Evolutionary conservation across 768 basidiomycete genomes (phyloP), one percentile per base, ranked within the genome.

Genomic region (Hericium rajendrae): DNA sequence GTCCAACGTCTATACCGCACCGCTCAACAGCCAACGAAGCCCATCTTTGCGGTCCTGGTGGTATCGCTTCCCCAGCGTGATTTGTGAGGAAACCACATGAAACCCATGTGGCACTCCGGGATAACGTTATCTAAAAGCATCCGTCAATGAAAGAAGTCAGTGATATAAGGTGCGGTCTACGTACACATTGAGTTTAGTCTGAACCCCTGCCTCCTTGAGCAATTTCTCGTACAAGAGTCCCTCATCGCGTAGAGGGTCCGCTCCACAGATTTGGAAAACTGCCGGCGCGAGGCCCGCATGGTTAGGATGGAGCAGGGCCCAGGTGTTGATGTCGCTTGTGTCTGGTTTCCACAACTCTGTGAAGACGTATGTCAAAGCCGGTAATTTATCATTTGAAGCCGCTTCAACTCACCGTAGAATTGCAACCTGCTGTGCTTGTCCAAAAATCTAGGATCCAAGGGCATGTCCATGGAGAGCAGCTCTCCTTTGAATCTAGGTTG

Each of bases 61-160:
- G n/a, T 26, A 56, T 43, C 49, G 55, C 24, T 40, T 28, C 11
- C 40, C 38, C 12, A 24, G 37, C 32, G 56, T 56, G n/a, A 56
- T 32, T 11, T 56, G 24, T 9, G 54, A 48, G 40, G 41, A 32
- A 8, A 12, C n/a, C 28, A 26, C 24, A 3, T 52, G 20, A 20
- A 59, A 59, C 5, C 32, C 48, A 41, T 59, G 58, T 26, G 58
- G 28, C 28, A 32, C 28, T 32, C 28, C 28, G 8, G 28, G 28
- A 32, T 32, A 32, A 32, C 28, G n/a, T n/a, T n/a, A n/a, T n/a
- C n/a, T 32, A 55, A 2, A 55, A n/a, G 5, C 58, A 32, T 55
- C 28, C 54, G 54, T 43, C 56, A 56, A 41, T 55, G 55, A 48
- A n/a, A 46, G 43, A 32, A 11, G 8, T 32, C 22, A 50, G n/a